Percentiles rank a stretch among this genome's conserved stretches.
Evolutionary conservation across 805 yeast genomes (phyloP).

Genomic region (Saccharomycopsis selenospora): DNA sequence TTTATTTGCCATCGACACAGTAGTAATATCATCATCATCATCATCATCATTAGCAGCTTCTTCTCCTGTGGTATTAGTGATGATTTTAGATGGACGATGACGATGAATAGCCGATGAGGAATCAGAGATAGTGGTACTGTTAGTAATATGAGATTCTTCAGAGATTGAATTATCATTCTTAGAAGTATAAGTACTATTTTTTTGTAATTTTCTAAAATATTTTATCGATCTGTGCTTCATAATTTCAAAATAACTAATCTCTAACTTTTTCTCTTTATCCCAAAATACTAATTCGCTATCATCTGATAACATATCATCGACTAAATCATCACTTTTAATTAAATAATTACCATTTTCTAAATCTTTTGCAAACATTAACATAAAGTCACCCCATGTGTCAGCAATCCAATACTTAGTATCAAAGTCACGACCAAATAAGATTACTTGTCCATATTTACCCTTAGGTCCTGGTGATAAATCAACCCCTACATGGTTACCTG

Average conservation of each 20-base stretch:
- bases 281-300: conserved; percentile 18
- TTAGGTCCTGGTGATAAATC: conserved; percentile 77
- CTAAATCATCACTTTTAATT: conserved; percentile 50
- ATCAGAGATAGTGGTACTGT: not conserved
- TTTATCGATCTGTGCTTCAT: conserved; percentile 10
- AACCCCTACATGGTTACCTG: conserved; percentile 87
- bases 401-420: conserved; percentile 87
- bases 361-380: conserved; percentile 77
- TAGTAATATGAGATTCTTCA: not conserved
- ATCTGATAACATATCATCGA: conserved; percentile 61
- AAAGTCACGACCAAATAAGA: conserved; percentile 87
- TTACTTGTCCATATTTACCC: conserved; percentile 87
- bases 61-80: too few relatives aligned
- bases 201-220: conserved; percentile 24
- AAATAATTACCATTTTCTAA: conserved; percentile 74
- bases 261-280: conserved; percentile 10
- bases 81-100: too few relatives aligned
- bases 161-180: not conserved
- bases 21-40: conserved; percentile 24
- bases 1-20: conserved; percentile 25
- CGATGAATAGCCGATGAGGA: not conserved
- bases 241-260: conserved; percentile 18
- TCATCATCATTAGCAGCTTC: conserved; percentile 22
- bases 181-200: conserved; percentile 17
- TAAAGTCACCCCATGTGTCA: conserved; percentile 81